A percentile compares a stretch with the other conserved stretches of the same genome.
phyloP scores from a whole-genome alignment of 1,139 yeast species.

The Yamadazyma membranifaciens region DNA sequence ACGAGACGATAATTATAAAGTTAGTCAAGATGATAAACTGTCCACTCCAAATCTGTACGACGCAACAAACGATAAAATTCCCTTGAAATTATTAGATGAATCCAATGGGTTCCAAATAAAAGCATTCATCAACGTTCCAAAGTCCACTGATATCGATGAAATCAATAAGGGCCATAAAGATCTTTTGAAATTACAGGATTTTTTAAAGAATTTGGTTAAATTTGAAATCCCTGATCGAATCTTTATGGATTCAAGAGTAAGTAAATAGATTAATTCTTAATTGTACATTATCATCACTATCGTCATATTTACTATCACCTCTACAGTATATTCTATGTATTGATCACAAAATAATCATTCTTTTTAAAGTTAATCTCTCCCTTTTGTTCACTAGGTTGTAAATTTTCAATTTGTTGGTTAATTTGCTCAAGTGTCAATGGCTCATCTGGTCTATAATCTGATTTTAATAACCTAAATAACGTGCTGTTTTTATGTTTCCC shows the following conservation, averaged over 20 bases:
- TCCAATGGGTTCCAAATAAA: constrained; percentile 61
- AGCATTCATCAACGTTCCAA: constrained; percentile 67
- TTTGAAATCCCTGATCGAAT: constrained; percentile 75
- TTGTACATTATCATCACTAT: constrained; percentile 1
- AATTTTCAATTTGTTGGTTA: constrained; percentile 20
- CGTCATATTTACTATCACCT: neutral
- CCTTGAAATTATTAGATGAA: constrained; percentile 49
- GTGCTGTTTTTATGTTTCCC: constrained; percentile 19
- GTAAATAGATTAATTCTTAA: constrained; percentile 4
- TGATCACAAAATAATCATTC: constrained; percentile 10
- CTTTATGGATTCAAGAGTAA: constrained; percentile 70
- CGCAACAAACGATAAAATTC: constrained; percentile 18
- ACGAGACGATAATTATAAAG: constrained; percentile 29
- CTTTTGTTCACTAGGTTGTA: constrained; percentile 24
- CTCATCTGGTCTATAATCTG: constrained; percentile 28
- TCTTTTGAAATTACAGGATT: constrained; percentile 59
- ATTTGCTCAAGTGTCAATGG: constrained; percentile 25
- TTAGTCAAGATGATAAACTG: constrained; percentile 9
- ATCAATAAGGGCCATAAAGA: constrained; percentile 66
- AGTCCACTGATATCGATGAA: constrained; percentile 73
- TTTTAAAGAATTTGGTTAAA: constrained; percentile 63
- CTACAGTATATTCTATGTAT: constrained; percentile 3
- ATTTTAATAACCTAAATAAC: constrained; percentile 33
- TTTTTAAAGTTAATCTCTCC: constrained; percentile 24
- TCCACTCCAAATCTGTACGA: constrained; percentile 6